Evolutionary conservation across 805 yeast species (phyloP).

Genomic region (Ogataea ganodermae): DNA sequence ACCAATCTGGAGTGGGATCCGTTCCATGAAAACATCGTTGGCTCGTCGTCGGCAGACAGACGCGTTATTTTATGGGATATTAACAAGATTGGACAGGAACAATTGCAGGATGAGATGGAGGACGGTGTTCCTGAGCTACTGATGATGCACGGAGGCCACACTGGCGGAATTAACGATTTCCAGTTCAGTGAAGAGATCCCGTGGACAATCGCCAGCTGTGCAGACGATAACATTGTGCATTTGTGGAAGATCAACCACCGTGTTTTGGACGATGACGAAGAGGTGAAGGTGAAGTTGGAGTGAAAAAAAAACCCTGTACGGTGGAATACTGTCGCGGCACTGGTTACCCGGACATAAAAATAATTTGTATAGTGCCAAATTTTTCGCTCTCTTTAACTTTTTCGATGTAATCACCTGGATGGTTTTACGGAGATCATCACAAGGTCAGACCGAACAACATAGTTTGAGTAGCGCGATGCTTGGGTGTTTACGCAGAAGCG

Average conservation of each 20-base stretch:
- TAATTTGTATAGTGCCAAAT: constrained; percentile 3
- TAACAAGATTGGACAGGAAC: constrained; percentile 78
- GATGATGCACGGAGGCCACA: constrained; percentile 93
- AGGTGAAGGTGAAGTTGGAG: constrained; percentile 23
- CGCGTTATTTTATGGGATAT: constrained; percentile 83
- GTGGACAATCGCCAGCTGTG: constrained; percentile 73
- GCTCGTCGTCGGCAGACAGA: constrained; percentile 76
- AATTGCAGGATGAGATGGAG: constrained; percentile 81
- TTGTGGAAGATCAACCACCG: constrained; percentile 51
- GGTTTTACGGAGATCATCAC: not conserved
- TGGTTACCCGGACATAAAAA: constrained; percentile 2
- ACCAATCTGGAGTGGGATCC: constrained; percentile 80
- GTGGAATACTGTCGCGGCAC: not conserved
- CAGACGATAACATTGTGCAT: constrained; percentile 63
- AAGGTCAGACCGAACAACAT: not conserved
- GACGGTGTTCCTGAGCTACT: constrained; percentile 88
- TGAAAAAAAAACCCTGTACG: not conserved
- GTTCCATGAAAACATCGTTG: constrained; percentile 71
- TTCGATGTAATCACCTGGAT: not conserved
- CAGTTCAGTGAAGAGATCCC: constrained; percentile 69
- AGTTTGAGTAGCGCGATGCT: constrained; percentile 3
- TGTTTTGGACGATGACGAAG: constrained; percentile 30
- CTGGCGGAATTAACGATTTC: constrained; percentile 72
- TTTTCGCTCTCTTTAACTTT: constrained; percentile 2
- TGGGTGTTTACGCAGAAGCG: constrained; percentile 1